phyloP scores from a whole-genome alignment of 768 basidiomycete genomes.

The Naganishia kalamii region DNA sequence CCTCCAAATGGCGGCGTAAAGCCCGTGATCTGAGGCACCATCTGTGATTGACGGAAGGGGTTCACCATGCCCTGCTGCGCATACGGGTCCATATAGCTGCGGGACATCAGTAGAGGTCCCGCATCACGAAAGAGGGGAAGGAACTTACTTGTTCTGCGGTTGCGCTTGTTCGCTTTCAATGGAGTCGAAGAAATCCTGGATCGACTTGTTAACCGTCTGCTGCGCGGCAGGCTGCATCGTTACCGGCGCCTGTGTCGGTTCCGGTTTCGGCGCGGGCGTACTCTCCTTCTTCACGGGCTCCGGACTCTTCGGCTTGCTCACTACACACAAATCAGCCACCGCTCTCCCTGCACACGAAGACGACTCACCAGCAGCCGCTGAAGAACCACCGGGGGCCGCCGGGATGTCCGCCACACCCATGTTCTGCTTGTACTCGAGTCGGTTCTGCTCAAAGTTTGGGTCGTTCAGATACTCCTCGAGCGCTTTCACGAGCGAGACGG shows the following conservation, averaged over 20 bases:
- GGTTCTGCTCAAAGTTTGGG: constrained; percentile 91
- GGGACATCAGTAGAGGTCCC: neutral
- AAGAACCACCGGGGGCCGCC: constrained; percentile 21
- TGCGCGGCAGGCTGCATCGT: constrained; percentile 35
- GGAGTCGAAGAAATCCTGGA: constrained; percentile 78
- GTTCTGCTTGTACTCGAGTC: constrained; percentile 81
- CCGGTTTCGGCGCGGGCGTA: constrained; percentile 27
- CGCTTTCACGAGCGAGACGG: constrained; percentile 84
- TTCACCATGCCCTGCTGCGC: constrained; percentile 57
- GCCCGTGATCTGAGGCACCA: constrained; percentile 44
- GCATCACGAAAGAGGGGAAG: neutral
- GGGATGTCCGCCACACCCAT: constrained; percentile 59
- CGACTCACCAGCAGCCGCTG: neutral
- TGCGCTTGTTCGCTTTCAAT: constrained; percentile 72
- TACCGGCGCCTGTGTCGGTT: constrained; percentile 14
- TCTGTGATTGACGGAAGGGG: constrained; percentile 64
- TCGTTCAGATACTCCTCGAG: constrained; percentile 94
- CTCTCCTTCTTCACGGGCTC: constrained; percentile 16
- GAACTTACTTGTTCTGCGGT: constrained; percentile 53
- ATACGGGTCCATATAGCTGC: constrained; percentile 12
- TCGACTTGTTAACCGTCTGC: constrained; percentile 49
- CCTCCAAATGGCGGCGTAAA: constrained; percentile 20
- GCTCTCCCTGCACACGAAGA: neutral
- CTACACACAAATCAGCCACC: neutral
- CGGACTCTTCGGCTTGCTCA: neutral